Percentiles rank a stretch among this genome's conserved stretches.
Conservation (phyloP, 2,329 filamentous ascomycete genomes). For the Colletotrichum liaoningense region DNA sequence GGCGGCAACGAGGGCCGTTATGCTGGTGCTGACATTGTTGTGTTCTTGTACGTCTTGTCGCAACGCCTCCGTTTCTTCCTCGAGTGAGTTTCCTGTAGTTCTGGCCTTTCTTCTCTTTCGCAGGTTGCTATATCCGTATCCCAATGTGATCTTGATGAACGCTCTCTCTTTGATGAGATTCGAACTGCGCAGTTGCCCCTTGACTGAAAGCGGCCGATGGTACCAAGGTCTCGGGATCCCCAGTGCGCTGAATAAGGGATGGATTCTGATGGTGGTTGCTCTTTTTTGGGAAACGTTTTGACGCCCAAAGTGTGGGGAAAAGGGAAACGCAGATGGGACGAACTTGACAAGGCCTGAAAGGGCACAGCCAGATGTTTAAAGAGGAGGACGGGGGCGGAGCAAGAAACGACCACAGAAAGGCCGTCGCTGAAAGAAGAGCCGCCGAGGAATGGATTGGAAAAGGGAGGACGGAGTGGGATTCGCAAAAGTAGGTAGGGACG, state of each 20-base stretch:
- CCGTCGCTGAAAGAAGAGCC: background rate
- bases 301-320: constrained; percentile 9
- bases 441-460: background rate
- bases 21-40: constrained; percentile 15
- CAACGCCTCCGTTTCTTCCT: background rate
- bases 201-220: constrained; percentile 4
- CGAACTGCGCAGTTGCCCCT: background rate
- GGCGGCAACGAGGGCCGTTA: constrained; percentile 28
- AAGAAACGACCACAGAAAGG: background rate
- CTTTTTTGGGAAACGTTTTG: background rate
- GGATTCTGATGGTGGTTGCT: background rate
- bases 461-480: background rate
- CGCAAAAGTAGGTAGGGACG: constrained; percentile 3
- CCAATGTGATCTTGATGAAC: background rate
- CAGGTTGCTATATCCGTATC: too few species aligned
- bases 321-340: constrained; percentile 13
- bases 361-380: constrained; percentile 5
- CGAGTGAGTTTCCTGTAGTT: background rate
- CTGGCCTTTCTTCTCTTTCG: background rate
- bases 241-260: background rate
- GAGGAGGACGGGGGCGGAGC: background rate
- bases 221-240: background rate
- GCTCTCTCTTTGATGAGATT: background rate
- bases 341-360: constrained; percentile 12
- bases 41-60: background rate